A percentile compares a stretch with the other conserved stretches of the same genome.
These are phyloP conservation scores for Heritiera littoralis DNA, from an alignment of 345 rosid species.

Conservation along the genomic window DNA sequence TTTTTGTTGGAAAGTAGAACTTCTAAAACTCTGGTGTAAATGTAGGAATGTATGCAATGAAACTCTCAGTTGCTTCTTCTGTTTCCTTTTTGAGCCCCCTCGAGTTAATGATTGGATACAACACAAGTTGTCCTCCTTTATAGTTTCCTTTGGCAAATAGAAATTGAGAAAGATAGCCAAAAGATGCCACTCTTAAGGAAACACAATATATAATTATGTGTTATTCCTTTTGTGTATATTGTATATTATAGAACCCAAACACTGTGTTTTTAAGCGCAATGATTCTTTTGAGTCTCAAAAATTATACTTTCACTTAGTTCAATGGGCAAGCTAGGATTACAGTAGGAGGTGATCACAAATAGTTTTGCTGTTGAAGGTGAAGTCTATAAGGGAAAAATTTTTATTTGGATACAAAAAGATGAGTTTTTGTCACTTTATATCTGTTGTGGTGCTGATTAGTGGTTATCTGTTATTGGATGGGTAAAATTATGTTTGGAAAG, in stretches of 20 bases:
- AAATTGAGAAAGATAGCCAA: not conserved
- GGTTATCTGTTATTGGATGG: not conserved
- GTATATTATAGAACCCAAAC: not conserved
- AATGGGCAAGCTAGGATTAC: not conserved
- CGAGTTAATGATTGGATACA: not conserved
- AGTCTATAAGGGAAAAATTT: not conserved
- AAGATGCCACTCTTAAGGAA: not conserved
- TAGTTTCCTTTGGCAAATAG: not conserved
- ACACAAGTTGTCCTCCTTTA: not conserved
- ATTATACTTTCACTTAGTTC: not conserved
- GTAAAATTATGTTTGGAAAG: not conserved
- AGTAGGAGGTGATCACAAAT: not conserved
- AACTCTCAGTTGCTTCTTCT: not conserved
- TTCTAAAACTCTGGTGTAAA: not conserved
- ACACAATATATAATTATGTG: not conserved
- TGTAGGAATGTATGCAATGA: not conserved
- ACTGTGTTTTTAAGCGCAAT: not conserved
- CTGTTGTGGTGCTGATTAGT: conserved; percentile 1
- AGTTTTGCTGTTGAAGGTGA: not conserved
- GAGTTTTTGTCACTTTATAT: not conserved
- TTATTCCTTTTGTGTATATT: not conserved
- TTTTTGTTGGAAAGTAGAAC: conserved; percentile 6
- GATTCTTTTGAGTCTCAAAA: not conserved
- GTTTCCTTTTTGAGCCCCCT: not conserved
- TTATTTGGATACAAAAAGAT: not conserved